A percentile compares a stretch with the other conserved stretches of the same genome.
phyloP scores from a whole-genome alignment of 768 basidiomycete species.

The Mycena pura region DNA sequence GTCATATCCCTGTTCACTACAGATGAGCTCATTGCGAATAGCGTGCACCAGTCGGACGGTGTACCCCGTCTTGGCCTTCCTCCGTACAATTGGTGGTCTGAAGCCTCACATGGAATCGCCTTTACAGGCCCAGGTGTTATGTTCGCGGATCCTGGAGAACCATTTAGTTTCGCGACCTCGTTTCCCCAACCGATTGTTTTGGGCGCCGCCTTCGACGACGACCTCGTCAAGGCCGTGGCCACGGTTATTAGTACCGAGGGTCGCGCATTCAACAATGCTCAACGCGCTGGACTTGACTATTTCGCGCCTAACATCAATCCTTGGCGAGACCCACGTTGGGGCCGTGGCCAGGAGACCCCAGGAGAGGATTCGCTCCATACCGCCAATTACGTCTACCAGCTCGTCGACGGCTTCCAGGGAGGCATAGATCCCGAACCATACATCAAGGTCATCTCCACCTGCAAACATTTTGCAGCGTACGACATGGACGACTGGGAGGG shows the following conservation, averaged over 20 bases:
- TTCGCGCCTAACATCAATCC: slow-evolving; percentile 65
- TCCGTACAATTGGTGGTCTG: slow-evolving; percentile 67
- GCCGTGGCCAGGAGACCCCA: slow-evolving; percentile 66
- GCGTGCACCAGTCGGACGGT: slow-evolving; percentile 55
- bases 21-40: slow-evolving; percentile 58
- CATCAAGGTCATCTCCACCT: slow-evolving; percentile 60
- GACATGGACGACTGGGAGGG: slow-evolving; percentile 65
- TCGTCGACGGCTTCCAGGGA: slow-evolving; percentile 63
- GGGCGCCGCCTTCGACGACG: slow-evolving; percentile 62
- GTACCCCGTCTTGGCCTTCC: slow-evolving; percentile 65
- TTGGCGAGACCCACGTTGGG: slow-evolving; percentile 58
- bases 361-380: slow-evolving; percentile 65
- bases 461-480: slow-evolving; percentile 68
- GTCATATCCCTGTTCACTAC: slow-evolving; percentile 56
- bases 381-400: slow-evolving; percentile 57
- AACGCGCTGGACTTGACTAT: slow-evolving; percentile 60
- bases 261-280: slow-evolving; percentile 62
- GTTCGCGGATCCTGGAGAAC: slow-evolving; percentile 55
- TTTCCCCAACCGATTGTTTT: slow-evolving; percentile 64
- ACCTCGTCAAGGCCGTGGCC: slow-evolving; percentile 54
- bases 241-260: slow-evolving; percentile 61
- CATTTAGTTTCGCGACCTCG: slow-evolving; percentile 63
- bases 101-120: slow-evolving; percentile 64
- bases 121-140: slow-evolving; percentile 53
- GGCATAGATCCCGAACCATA: slow-evolving; percentile 59